These are phyloP conservation scores for Talaromyces nanjingensis DNA, from an alignment of 495 filamentous ascomycete genomes.

Conservation along the genomic window DNA sequence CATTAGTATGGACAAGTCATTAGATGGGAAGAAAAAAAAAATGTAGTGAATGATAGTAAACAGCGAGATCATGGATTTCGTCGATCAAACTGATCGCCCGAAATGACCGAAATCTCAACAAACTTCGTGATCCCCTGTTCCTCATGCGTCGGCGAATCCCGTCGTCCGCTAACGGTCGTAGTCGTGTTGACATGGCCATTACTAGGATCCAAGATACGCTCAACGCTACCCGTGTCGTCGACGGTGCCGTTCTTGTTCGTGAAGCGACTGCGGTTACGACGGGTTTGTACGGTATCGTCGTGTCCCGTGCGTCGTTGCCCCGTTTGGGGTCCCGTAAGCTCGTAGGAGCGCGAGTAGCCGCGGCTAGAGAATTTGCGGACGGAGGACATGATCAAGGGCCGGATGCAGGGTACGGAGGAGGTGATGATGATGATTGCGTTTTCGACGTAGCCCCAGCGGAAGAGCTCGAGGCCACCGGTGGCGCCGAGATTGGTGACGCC, in stretches of 20 bases:
- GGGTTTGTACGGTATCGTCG: conserved; percentile 13
- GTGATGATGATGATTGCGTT: conserved; percentile 25
- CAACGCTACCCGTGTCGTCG: conserved; percentile 23
- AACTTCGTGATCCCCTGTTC: conserved; percentile 25
- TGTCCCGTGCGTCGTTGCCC: conserved; percentile 10
- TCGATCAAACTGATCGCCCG: conserved; percentile 3
- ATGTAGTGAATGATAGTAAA: not conserved
- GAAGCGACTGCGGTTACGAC: not conserved
- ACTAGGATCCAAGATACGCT: conserved; percentile 21
- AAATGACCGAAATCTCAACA: conserved; percentile 24
- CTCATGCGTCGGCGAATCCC: conserved; percentile 12
- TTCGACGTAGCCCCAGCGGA: conserved; percentile 25
- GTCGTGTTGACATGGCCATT: conserved; percentile 13
- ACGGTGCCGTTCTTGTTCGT: conserved; percentile 11
- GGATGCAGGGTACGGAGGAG: conserved; percentile 24
- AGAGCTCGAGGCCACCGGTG: conserved; percentile 17
- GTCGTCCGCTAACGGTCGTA: conserved; percentile 13
- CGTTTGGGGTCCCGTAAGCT: conserved; percentile 22
- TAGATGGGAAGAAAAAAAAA: not conserved
- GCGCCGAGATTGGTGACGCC: conserved; percentile 16
- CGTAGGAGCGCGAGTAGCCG: conserved; percentile 22
- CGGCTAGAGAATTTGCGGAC: conserved; percentile 31
- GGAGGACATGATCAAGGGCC: conserved; percentile 26
- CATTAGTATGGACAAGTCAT: not conserved
- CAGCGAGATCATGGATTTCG: not conserved